Percentiles rank a stretch among this genome's conserved stretches.
Evolutionary conservation across 2,329 filamentous ascomycete species (phyloP).

Genomic region (Aciculosporium take): DNA sequence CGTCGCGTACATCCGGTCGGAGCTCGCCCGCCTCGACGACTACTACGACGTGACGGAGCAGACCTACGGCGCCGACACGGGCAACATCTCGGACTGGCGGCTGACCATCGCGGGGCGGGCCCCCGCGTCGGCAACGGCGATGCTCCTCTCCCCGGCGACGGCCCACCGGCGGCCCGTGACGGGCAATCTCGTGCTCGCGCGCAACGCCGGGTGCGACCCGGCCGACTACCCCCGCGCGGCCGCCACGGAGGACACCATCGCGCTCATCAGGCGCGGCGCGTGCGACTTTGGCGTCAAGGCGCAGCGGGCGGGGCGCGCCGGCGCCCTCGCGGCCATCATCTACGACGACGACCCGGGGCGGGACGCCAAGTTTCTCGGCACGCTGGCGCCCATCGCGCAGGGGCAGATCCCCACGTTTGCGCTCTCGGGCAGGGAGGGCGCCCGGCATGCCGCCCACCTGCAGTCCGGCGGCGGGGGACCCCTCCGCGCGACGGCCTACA

Average conservation of each 20-base stretch:
- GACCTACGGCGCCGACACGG: slow-evolving; percentile 47
- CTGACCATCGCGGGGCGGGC: slow-evolving; percentile 41
- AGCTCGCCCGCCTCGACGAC: slow-evolving; percentile 37
- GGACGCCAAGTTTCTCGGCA: slow-evolving; percentile 51
- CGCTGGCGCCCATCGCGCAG: slow-evolving; percentile 46
- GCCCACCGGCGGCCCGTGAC: slow-evolving; percentile 42
- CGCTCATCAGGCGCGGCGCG: slow-evolving; percentile 53
- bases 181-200: slow-evolving; percentile 44
- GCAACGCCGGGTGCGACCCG: slow-evolving; percentile 47
- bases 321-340: slow-evolving; percentile 56
- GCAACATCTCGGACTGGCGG: slow-evolving; percentile 43
- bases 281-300: slow-evolving; percentile 64
- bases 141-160: slow-evolving; percentile 55
- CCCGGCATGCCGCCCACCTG: slow-evolving; percentile 39
- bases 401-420: slow-evolving; percentile 56
- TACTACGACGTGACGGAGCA: slow-evolving; percentile 53
- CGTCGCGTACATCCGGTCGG: slow-evolving; percentile 45
- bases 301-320: slow-evolving; percentile 49
- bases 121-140: slow-evolving; percentile 35
- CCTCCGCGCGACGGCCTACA: slow-evolving; percentile 43
- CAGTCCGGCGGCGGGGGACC: slow-evolving; percentile 31
- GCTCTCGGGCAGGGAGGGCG: slow-evolving; percentile 44
- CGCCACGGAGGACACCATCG: slow-evolving; percentile 47
- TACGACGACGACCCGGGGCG: slow-evolving; percentile 59
- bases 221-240: slow-evolving; percentile 55